These are phyloP conservation scores for Beauveria sp. DNA, from an alignment of 2,329 filamentous ascomycete genomes.

Conservation along the genomic window DNA sequence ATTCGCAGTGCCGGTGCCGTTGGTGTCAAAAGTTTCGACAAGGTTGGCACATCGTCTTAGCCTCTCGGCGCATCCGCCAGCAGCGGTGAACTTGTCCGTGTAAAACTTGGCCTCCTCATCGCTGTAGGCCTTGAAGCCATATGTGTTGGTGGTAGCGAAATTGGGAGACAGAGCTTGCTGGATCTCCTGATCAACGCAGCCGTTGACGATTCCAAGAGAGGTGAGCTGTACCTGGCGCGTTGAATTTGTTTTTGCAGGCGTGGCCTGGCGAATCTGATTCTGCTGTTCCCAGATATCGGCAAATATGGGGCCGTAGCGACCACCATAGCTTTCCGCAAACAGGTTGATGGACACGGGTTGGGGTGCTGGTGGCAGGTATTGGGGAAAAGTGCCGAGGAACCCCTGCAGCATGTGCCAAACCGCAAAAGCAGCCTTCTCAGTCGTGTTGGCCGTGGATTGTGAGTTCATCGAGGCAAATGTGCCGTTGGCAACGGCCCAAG, in stretches of 20 bases:
- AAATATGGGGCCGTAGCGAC: conserved; percentile 61
- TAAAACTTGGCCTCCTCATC: conserved; percentile 43
- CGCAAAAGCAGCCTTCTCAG: conserved; percentile 47
- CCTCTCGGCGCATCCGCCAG: conserved; percentile 43
- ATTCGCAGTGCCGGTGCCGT: conserved; percentile 30
- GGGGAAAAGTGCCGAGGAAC: conserved; percentile 51
- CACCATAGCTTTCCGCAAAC: conserved; percentile 64
- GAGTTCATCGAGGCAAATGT: conserved; percentile 53
- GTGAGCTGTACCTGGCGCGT: conserved; percentile 53
- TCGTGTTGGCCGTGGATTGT: conserved; percentile 45
- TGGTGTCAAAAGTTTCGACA: conserved; percentile 31
- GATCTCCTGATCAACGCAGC: conserved; percentile 57
- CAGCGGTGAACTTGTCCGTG: conserved; percentile 21
- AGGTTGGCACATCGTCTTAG: conserved; percentile 45
- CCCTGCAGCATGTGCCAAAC: conserved; percentile 60
- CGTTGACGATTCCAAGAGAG: conserved; percentile 64
- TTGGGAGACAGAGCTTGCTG: conserved; percentile 50
- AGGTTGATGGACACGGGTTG: conserved; percentile 51
- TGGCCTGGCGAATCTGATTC: conserved; percentile 48
- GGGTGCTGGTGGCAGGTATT: conserved; percentile 45
- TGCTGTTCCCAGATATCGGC: conserved; percentile 52
- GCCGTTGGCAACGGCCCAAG: conserved; percentile 46
- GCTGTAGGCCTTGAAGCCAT: conserved; percentile 51
- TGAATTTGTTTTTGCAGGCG: conserved; percentile 38
- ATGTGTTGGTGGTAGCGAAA: conserved; percentile 59